Conservation (phyloP, 179 eudicot species). For the Silene coronaria region DNA sequence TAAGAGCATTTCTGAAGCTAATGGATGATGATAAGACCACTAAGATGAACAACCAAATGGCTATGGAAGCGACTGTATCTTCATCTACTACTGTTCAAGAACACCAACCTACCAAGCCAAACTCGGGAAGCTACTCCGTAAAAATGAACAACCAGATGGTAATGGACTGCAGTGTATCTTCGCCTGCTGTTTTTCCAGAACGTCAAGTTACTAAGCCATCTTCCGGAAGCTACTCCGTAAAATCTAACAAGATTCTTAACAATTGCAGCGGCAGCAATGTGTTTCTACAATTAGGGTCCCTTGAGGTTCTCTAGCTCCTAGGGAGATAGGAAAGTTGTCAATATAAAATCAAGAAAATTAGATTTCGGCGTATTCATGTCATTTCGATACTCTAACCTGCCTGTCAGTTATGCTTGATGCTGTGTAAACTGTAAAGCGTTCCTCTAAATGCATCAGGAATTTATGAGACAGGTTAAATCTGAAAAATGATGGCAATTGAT, state of each 20-base stretch:
- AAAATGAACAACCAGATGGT: conserved; percentile 12
- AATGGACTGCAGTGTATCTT: background rate
- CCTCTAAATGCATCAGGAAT: background rate
- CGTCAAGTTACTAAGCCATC: conserved; percentile 13
- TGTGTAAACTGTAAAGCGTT: background rate
- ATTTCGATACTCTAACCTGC: background rate
- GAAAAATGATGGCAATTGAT: background rate
- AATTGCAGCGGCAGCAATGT: conserved; percentile 7
- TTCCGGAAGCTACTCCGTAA: conserved; percentile 8
- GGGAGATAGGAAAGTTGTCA: background rate
- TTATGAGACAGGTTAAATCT: background rate
- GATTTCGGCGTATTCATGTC: background rate
- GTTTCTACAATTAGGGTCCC: conserved; percentile 7
- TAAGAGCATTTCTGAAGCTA: conserved; percentile 21
- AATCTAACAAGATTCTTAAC: background rate
- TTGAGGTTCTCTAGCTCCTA: conserved; percentile 14
- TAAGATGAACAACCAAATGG: conserved; percentile 9
- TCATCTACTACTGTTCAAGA: conserved; percentile 3
- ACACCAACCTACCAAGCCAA: conserved; percentile 10
- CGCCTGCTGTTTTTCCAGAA: background rate
- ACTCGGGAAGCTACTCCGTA: conserved; percentile 4
- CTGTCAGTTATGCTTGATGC: background rate
- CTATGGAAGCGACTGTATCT: background rate
- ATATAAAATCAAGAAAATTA: conserved; percentile 10
- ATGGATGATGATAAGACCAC: conserved; percentile 18